These are phyloP conservation scores for Haematococcus sp. DNA, from an alignment of 139 green algal genomes.

Conservation along the genomic window DNA sequence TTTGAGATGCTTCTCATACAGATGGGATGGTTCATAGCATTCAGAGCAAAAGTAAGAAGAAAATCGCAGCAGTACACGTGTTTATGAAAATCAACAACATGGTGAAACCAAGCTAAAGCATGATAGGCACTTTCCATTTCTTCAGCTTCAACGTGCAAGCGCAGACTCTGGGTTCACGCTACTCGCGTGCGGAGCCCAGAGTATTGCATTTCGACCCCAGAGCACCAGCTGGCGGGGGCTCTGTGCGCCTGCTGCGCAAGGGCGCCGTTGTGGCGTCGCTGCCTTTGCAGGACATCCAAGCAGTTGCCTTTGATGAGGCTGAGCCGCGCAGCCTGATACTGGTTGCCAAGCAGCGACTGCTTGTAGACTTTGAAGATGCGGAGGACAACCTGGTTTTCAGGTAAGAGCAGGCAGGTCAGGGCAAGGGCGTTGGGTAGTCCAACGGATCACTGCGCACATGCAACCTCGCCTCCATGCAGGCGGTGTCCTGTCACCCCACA, in stretches of 20 bases:
- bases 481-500: too few species aligned
- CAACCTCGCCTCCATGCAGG: too few species aligned
- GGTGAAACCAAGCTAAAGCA: background rate
- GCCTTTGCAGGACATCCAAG: background rate
- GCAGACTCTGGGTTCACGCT: background rate
- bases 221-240: background rate
- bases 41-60: too few species aligned
- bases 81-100: too few species aligned
- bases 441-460: background rate
- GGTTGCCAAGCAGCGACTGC: slow-evolving; percentile 32
- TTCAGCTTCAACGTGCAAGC: background rate
- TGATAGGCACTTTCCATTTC: background rate
- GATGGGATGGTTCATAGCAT: too few species aligned
- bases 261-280: background rate
- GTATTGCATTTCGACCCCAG: slow-evolving; percentile 48
- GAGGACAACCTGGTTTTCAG: slow-evolving; percentile 51
- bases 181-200: slow-evolving; percentile 36
- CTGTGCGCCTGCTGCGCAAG: slow-evolving; percentile 2
- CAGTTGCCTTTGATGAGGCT: slow-evolving; percentile 40
- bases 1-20: too few species aligned
- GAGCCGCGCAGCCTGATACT: slow-evolving; percentile 43
- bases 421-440: too few species aligned
- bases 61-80: too few species aligned
- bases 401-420: background rate
- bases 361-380: slow-evolving; percentile 42